Evolutionary conservation across 2,329 filamentous ascomycete species (phyloP), one percentile per base, ranked within the genome.

Genomic region (Sclerotinia glacialis): DNA sequence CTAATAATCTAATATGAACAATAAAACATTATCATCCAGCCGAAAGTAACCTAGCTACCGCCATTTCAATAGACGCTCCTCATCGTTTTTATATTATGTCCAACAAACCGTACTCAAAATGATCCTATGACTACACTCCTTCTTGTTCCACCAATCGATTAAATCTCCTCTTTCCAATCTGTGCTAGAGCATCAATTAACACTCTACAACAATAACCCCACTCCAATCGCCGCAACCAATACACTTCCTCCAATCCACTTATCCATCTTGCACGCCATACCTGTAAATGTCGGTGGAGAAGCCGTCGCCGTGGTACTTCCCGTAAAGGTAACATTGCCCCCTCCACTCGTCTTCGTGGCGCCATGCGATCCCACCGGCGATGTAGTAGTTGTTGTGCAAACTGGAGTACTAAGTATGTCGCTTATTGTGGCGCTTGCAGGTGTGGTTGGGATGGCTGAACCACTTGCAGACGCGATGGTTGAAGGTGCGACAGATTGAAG

Each of bases 401-500:
- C n/a, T 42, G 50, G 31, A 34, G 31, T 11, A 61, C 64, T 65
- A 21, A 31, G 16, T 1, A 26, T 44, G 28, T 49, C 49, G 23
- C 42, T 64, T 31, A 28, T 49, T 2, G 50, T 50, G 5, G 28
- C 26, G 50, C 58, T 42, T 49, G 42, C 37, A 23, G 9, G 16
- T 55, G 34, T 42, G 31, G 58, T 28, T 52, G 53, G 42, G 7
- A 47, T 31, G 4, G 28, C 23, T 21, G 42, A 49, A 1, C 8
- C 18, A 49, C n/a, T 28, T 12, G 44, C 42, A 37, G 59, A 12
- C n/a, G 50, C 40, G 31, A 28, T 4, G 14, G 59, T 50, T 23
- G 64, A 53, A 34, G 54, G 40, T 8, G 54, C 14, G 7, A 64
- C 21, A 0, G 65, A 64, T 50, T 67, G 65, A 2, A 88, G 81